Conservation (phyloP, 257 asterid genomes). For the Nicotiana obtusifolia region DNA sequence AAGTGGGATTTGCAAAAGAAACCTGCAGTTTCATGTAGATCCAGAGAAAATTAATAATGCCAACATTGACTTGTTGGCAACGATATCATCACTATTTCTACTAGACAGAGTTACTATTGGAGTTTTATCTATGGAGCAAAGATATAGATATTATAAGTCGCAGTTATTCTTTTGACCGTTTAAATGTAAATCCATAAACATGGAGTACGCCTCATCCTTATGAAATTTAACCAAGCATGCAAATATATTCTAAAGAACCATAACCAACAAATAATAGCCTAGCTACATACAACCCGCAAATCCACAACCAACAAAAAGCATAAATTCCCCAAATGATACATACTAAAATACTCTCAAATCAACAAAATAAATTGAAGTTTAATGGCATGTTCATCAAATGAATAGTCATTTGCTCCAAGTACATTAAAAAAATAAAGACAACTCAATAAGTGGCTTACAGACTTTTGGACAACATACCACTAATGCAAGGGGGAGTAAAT, state of each 20-base stretch:
- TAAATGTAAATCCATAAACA: no score
- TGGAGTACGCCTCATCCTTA: no score
- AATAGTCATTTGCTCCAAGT: no score
- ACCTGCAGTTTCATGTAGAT: conserved; percentile 48
- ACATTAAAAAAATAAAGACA: no score
- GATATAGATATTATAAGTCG: not conserved
- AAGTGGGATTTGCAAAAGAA: conserved; percentile 80
- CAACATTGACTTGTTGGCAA: not conserved
- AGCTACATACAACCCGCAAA: not conserved
- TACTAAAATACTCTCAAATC: not conserved
- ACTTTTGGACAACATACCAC: no score
- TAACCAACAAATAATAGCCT: not conserved
- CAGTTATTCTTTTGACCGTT: not conserved
- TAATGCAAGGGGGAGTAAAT: no score
- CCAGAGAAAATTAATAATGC: not conserved
- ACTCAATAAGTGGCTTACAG: no score
- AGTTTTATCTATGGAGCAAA: not conserved
- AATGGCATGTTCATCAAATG: no score
- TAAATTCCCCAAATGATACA: not conserved
- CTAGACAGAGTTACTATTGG: not conserved
- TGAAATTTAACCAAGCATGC: no score
- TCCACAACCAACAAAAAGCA: not conserved
- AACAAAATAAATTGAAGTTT: no score
- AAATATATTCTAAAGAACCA: no score
- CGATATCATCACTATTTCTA: not conserved